phyloP scores from a whole-genome alignment of 1,284 basidiomycete species.

The Tylopilus sp. region DNA sequence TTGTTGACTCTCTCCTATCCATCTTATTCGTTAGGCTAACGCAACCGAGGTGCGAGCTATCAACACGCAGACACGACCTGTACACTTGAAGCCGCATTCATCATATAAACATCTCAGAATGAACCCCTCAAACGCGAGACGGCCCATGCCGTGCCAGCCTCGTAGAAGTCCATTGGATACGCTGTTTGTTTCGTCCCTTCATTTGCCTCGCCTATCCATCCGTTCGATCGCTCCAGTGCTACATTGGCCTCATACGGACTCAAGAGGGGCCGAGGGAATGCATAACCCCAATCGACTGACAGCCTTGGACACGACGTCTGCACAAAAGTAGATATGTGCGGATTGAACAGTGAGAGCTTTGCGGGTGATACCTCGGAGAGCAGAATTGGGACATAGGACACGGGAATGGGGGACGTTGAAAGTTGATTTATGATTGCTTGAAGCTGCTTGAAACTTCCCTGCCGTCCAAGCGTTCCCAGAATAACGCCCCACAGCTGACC shows the following conservation, averaged over 20 bases:
- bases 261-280: slow-evolving; percentile 85
- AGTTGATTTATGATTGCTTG: slow-evolving; percentile 79
- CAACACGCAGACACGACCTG: neutral
- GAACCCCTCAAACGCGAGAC: slow-evolving; percentile 48
- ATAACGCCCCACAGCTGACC: slow-evolving; percentile 84
- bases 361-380: slow-evolving; percentile 95
- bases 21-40: neutral
- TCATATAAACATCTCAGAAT: slow-evolving; percentile 17
- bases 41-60: neutral
- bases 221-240: slow-evolving; percentile 68
- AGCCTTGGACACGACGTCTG: slow-evolving; percentile 95
- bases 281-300: slow-evolving; percentile 98
- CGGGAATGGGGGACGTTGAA: slow-evolving; percentile 45
- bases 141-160: slow-evolving; percentile 73
- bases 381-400: slow-evolving; percentile 85
- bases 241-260: slow-evolving; percentile 95
- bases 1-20: neutral
- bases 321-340: slow-evolving; percentile 82
- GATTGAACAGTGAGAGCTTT: slow-evolving; percentile 83
- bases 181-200: slow-evolving; percentile 38
- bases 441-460: slow-evolving; percentile 89
- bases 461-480: slow-evolving; percentile 91
- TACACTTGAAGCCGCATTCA: neutral
- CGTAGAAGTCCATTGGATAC: slow-evolving; percentile 98
- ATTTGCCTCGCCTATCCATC: slow-evolving; percentile 53